Percentiles rank a stretch among this genome's conserved stretches.
Conservation (phyloP, 106 monocot genomes). For the Cymbidium sinense region DNA sequence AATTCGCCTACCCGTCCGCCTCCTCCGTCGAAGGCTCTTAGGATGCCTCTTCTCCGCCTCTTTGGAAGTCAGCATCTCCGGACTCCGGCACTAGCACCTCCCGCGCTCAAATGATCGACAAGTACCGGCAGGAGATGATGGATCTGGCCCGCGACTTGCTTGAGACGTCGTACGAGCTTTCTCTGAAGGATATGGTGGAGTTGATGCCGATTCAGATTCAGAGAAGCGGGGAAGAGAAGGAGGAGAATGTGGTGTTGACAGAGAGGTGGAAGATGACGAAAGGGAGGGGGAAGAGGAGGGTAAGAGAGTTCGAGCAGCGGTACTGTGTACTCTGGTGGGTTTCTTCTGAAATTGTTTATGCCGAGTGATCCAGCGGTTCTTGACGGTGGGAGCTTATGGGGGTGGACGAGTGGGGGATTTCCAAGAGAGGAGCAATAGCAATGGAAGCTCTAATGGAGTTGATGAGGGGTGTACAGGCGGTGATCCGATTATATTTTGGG, state of each 20-base stretch:
- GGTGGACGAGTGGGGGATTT: neutral
- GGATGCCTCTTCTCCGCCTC: slow-evolving; percentile 22
- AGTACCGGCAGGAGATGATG: too few relatives aligned
- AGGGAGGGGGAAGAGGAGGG: slow-evolving; percentile 1
- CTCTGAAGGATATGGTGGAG: too few relatives aligned
- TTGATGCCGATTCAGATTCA: neutral
- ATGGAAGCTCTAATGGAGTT: slow-evolving; percentile 1
- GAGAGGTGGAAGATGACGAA: slow-evolving; percentile 1
- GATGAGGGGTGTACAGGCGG: too few relatives aligned
- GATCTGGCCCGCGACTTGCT: too few relatives aligned
- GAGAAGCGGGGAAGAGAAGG: slow-evolving; percentile 1
- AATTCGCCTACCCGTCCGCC: neutral
- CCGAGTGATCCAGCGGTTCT: slow-evolving; percentile 2
- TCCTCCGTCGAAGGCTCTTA: neutral
- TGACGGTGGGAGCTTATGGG: neutral
- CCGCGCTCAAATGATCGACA: too few relatives aligned
- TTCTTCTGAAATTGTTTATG: too few relatives aligned
- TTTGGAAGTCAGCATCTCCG: slow-evolving; percentile 17
- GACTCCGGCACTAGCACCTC: neutral
- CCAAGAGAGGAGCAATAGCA: neutral
- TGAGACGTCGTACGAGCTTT: too few relatives aligned
- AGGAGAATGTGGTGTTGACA: neutral
- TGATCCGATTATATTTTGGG: too few relatives aligned
- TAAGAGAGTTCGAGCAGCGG: too few relatives aligned
- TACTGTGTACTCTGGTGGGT: too few relatives aligned